Evolutionary conservation across 2,329 filamentous ascomycete species (phyloP).

Genomic region (Epichloe scottii): DNA sequence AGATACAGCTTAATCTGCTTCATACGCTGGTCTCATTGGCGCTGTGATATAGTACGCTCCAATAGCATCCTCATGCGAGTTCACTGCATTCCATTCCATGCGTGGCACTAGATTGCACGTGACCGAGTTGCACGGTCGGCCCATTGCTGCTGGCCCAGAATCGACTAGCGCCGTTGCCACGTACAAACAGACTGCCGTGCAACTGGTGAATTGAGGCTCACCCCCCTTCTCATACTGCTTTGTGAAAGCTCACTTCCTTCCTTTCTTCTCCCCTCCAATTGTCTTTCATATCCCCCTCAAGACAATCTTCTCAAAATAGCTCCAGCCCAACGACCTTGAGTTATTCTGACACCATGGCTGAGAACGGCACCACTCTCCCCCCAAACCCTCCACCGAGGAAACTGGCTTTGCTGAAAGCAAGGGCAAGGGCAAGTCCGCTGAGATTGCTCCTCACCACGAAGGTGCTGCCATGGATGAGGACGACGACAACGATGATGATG

Average conservation of each 20-base stretch:
- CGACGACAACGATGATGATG: slow-evolving; percentile 62
- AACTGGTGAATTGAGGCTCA: slow-evolving; percentile 12
- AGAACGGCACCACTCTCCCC: slow-evolving; percentile 37
- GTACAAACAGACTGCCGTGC: slow-evolving; percentile 10
- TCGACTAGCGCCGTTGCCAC: slow-evolving; percentile 21
- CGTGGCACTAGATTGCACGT: slow-evolving; percentile 6
- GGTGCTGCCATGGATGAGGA: slow-evolving; percentile 55
- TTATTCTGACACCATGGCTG: slow-evolving; percentile 25
- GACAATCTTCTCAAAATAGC: background rate
- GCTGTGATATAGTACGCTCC: too few species aligned
- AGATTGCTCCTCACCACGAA: slow-evolving; percentile 40
- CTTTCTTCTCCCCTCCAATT: slow-evolving; percentile 1
- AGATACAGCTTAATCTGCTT: too few species aligned
- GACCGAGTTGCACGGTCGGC: slow-evolving; percentile 1
- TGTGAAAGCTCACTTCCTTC: slow-evolving; percentile 9
- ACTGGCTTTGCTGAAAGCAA: slow-evolving; percentile 44
- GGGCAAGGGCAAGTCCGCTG: slow-evolving; percentile 74
- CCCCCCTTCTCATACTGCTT: slow-evolving; percentile 13
- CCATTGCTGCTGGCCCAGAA: slow-evolving; percentile 9
- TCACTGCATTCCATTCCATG: too few species aligned
- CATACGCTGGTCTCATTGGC: too few species aligned
- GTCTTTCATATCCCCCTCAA: background rate
- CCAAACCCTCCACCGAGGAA: slow-evolving; percentile 28
- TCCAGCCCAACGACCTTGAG: background rate
- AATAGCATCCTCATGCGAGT: too few species aligned